A percentile compares a stretch with the other conserved stretches of the same genome.
Evolutionary conservation across 1,284 basidiomycete species (phyloP).

Genomic region (Moniliophthora roreri): DNA sequence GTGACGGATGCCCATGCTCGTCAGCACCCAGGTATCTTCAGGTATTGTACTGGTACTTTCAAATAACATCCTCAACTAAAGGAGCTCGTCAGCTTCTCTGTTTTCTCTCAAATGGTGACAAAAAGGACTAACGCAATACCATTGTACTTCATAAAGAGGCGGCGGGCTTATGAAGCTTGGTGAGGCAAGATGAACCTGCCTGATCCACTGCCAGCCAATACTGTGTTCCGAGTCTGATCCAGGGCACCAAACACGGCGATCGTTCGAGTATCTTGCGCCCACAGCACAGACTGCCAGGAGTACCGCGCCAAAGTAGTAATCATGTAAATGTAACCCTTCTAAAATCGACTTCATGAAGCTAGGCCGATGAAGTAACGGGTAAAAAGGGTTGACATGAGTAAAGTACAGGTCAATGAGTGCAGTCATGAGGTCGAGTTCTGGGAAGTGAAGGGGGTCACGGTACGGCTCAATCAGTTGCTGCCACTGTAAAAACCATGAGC

Average conservation of each 20-base stretch:
- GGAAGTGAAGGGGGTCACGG: conserved; percentile 32
- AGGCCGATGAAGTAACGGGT: conserved; percentile 63
- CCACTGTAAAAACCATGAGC: conserved; percentile 22
- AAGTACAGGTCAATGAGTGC: conserved; percentile 64
- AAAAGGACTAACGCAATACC: conserved; percentile 31
- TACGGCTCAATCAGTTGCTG: conserved; percentile 23
- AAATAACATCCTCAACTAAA: conserved; percentile 10
- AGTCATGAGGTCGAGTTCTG: conserved; percentile 48
- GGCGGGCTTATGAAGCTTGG: conserved; percentile 45
- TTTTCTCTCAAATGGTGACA: not conserved
- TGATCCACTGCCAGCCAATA: conserved; percentile 62
- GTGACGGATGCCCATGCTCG: conserved; percentile 63
- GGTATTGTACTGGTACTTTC: conserved; percentile 29
- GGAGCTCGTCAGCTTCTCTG: not conserved
- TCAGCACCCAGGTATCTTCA: conserved; percentile 65
- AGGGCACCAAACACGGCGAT: conserved; percentile 48
- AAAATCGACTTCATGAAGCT: conserved; percentile 54
- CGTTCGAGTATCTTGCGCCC: conserved; percentile 59
- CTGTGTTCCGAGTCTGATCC: conserved; percentile 37
- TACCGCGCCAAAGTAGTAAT: conserved; percentile 56
- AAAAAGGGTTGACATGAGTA: conserved; percentile 43
- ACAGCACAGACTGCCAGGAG: conserved; percentile 66
- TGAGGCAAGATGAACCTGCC: conserved; percentile 45
- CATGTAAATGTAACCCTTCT: conserved; percentile 49
- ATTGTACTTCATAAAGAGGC: conserved; percentile 57